Percentiles rank a stretch among this genome's conserved stretches.
phyloP scores from a whole-genome alignment of 75 land plant species.

The Cryptomeria japonica region DNA sequence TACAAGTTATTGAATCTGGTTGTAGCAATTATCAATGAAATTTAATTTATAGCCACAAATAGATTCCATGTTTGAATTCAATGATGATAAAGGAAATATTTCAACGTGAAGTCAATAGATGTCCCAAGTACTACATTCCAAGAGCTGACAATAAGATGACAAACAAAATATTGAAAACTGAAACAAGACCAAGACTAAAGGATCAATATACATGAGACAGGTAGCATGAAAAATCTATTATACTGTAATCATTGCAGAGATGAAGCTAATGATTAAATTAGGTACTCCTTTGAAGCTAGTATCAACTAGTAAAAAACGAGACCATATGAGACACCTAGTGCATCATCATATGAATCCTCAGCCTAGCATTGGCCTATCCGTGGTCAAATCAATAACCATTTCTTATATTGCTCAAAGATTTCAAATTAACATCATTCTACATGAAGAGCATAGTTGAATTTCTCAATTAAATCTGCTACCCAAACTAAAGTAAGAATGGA shows the following conservation, averaged over 20 bases:
- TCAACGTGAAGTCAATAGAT: not conserved
- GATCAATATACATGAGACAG: not conserved
- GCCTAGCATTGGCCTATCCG: not conserved
- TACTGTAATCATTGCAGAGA: not conserved
- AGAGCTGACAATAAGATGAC: not conserved
- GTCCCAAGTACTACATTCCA: not conserved
- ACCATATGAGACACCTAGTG: not conserved
- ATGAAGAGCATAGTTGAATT: not conserved
- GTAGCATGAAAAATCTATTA: not conserved
- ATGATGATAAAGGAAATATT: not conserved
- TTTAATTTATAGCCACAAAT: not conserved
- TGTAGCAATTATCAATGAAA: not conserved
- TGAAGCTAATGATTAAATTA: not conserved
- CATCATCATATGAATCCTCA: not conserved
- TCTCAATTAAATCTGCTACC: not conserved
- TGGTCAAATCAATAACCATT: not conserved
- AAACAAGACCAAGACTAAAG: not conserved
- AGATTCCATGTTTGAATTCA: not conserved
- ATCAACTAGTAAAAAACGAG: not conserved
- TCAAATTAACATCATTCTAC: not conserved
- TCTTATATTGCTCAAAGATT: not conserved
- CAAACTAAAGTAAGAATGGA: not conserved
- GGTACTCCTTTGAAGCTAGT: not conserved
- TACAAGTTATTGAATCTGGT: not conserved
- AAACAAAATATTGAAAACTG: not conserved